Conservation (phyloP, 129 eudicot genomes). For the Dittrichia graveolens region DNA sequence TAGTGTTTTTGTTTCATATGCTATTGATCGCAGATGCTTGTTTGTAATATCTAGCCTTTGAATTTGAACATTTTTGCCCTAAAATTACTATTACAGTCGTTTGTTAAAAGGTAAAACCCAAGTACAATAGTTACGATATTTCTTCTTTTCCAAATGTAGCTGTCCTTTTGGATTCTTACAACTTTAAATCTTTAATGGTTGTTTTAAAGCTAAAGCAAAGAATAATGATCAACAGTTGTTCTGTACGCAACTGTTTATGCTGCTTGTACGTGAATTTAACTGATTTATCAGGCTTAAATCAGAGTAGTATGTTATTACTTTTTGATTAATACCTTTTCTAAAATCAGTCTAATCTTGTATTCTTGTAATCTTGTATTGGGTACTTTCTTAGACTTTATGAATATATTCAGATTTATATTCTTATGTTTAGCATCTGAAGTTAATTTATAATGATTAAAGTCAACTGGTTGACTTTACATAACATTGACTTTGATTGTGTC, state of each 20-base stretch:
- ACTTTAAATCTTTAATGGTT: not conserved
- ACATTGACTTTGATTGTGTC: conserved; percentile 29
- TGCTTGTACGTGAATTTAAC: not conserved
- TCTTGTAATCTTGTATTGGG: conserved; percentile 8
- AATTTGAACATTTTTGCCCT: not conserved
- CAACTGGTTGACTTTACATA: conserved; percentile 35
- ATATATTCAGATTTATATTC: not conserved
- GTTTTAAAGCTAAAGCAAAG: not conserved
- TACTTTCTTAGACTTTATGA: not conserved
- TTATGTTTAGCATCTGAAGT: not conserved
- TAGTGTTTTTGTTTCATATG: conserved; percentile 13
- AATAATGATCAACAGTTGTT: not conserved
- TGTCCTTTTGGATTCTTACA: not conserved
- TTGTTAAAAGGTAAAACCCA: not conserved
- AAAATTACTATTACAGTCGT: not conserved
- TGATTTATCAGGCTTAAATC: conserved; percentile 16
- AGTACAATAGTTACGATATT: not conserved
- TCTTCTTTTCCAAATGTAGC: not conserved
- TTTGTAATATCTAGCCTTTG: not conserved
- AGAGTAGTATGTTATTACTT: not conserved
- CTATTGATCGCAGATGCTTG: conserved; percentile 5
- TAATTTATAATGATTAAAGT: conserved; percentile 29
- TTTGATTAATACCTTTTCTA: not conserved
- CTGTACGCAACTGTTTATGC: conserved; percentile 6
- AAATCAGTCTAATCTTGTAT: conserved; percentile 10